phyloP scores from a whole-genome alignment of 2,329 filamentous ascomycete species.

The Ophiostoma himal-ulmi region DNA sequence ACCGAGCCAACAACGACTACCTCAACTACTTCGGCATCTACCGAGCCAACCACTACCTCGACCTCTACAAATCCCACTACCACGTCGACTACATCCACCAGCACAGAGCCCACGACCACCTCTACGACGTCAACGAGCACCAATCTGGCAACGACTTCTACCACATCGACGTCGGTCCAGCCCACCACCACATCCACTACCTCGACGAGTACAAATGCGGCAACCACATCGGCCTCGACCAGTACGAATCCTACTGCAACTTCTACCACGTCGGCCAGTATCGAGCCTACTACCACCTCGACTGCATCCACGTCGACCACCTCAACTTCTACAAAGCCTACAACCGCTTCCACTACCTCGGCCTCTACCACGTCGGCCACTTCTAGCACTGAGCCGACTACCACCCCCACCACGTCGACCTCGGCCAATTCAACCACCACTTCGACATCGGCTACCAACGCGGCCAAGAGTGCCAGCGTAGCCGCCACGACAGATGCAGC shows the following conservation, averaged over 20 bases:
- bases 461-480: background rate
- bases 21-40: background rate
- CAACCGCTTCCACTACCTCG: background rate
- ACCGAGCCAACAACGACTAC: background rate
- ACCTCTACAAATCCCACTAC: background rate
- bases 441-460: background rate
- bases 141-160: background rate
- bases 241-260: background rate
- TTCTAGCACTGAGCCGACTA: background rate
- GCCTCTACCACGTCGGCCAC: background rate
- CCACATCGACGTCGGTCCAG: background rate
- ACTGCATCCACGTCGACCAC: background rate
- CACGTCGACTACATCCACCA: background rate
- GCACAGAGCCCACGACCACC: background rate
- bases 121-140: background rate
- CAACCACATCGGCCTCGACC: background rate
- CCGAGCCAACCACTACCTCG: background rate
- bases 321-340: background rate
- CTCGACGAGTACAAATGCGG: background rate
- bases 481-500: background rate
- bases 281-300: background rate
- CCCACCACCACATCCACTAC: background rate
- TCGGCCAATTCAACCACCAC: too few species aligned
- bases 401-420: background rate
- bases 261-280: background rate